phyloP scores from a whole-genome alignment of 371 early-diverging fungal genomes.

The Mortierella sp. region DNA sequence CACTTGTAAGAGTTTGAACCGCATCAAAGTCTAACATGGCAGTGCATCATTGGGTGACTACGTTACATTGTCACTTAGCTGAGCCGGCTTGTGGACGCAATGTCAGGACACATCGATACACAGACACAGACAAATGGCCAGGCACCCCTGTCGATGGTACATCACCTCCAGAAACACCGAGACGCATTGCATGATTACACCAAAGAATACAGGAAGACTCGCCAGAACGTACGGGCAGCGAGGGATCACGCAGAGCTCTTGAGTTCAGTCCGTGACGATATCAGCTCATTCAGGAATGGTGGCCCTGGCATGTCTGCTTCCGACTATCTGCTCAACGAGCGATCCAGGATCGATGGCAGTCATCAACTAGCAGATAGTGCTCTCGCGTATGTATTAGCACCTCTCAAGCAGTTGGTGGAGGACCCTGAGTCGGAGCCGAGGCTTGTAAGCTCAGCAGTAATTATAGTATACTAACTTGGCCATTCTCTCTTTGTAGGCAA shows the following conservation, averaged over 20 bases:
- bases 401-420: background rate
- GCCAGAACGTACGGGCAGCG: slow-evolving; percentile 48
- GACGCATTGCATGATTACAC: slow-evolving; percentile 48
- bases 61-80: slow-evolving; percentile 25
- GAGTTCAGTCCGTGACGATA: slow-evolving; percentile 48
- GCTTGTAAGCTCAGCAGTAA: no score
- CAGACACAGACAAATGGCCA: slow-evolving; percentile 35
- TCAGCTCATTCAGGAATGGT: slow-evolving; percentile 38
- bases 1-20: no score
- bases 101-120: slow-evolving; percentile 41
- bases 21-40: no score
- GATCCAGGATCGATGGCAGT: slow-evolving; percentile 49
- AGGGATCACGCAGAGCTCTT: slow-evolving; percentile 47
- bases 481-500: slow-evolving; percentile 20
- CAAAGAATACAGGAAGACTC: slow-evolving; percentile 47
- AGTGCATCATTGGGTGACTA: no score
- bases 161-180: slow-evolving; percentile 37
- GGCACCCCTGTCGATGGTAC: slow-evolving; percentile 30
- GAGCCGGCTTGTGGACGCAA: slow-evolving; percentile 38
- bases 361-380: slow-evolving; percentile 52
- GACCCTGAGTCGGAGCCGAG: no score
- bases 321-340: slow-evolving; percentile 41
- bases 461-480: background rate
- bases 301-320: slow-evolving; percentile 35
- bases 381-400: slow-evolving; percentile 29